Base-by-base conservation (phyloP, 1,139 yeast genomes). In the Blastobotrys illinoisensis region DNA sequence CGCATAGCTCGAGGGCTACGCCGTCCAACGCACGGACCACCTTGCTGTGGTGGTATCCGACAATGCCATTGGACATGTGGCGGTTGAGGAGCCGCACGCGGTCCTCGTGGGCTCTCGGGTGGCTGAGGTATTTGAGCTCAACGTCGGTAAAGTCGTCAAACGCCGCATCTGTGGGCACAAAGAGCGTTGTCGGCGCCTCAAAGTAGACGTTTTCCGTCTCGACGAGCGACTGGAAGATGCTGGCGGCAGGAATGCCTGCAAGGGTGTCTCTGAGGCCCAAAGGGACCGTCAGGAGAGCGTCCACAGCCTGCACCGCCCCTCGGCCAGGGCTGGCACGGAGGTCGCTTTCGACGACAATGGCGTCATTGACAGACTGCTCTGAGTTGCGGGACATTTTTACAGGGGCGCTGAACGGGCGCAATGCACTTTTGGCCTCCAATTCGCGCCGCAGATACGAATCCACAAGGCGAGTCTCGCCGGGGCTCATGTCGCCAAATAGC, bases 231-330 rank as follows among this genome's bases (percentile, higher is more conserved):
- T 32, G 40, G 7, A 32, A 32, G 40, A 32, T n/a, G 40, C 16
- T 13, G 40, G 40, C 11, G 7, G 5, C 61, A 3, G 50, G 56
- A 44, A 56, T 54, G 21, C 52, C 60, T 54, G 69, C 63, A 13
- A 81, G 58, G 7, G 74, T 64, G 4, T 76, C 75, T 62, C 85
- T 77, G 28, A 80, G 53, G 1, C 74, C 58, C 1, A 74, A 74
- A 46, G 82, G 80, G 1, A 72, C 52, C 0, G 74, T 74, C 4
- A 87, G 64, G 5, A 84, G 64, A 7, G 72, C 64, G 58, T 85
- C 85, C 2, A 88, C 74, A 0, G 89, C 93, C 58, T 88, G 95
- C 6, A 91, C 82, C 24, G 81, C 81, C 0, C 96, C 86, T 60
- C 83, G 76, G 61, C 84, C 88, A 52, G 84, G 81, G 46, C 80